These are phyloP conservation scores for Amanita pseudoporphyria DNA, from an alignment of 768 basidiomycete genomes.

Conservation along the genomic window DNA sequence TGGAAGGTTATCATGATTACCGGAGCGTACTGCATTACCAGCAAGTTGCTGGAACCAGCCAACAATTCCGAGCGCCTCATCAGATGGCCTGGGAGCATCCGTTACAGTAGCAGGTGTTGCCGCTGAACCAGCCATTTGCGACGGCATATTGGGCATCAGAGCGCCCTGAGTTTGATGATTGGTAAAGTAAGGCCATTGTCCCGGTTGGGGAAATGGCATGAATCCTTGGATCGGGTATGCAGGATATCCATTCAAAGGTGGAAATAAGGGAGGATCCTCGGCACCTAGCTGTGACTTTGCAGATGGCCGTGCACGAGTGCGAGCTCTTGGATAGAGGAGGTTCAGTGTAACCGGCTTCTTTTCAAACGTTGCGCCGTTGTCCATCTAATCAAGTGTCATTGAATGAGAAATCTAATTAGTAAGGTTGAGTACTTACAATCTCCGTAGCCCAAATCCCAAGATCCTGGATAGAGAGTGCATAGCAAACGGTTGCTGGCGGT, in stretches of 20 bases:
- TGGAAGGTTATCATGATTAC: slow-evolving; percentile 1
- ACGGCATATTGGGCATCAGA: background rate
- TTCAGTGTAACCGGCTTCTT: background rate
- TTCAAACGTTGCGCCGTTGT: background rate
- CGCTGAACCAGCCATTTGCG: background rate
- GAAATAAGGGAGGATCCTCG: background rate
- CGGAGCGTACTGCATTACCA: background rate
- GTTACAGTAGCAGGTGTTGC: background rate
- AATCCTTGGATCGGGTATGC: background rate
- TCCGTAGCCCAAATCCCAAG: slow-evolving; percentile 1
- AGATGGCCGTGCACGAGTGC: background rate
- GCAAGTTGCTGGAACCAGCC: slow-evolving; percentile 5
- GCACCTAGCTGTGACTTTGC: background rate
- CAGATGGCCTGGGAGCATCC: background rate
- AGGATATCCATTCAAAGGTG: background rate
- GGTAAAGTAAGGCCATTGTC: background rate
- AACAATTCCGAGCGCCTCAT: background rate
- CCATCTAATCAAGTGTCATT: background rate
- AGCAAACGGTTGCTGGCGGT: slow-evolving; percentile 1
- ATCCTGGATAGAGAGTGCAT: background rate
- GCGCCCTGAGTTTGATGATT: too few species aligned
- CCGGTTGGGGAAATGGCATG: background rate
- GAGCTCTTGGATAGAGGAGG: background rate
- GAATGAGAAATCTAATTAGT: too few species aligned
- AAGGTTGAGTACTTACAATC: too few species aligned